phyloP scores from a whole-genome alignment of 768 basidiomycete species.

The Leccinum subtestaceum region DNA sequence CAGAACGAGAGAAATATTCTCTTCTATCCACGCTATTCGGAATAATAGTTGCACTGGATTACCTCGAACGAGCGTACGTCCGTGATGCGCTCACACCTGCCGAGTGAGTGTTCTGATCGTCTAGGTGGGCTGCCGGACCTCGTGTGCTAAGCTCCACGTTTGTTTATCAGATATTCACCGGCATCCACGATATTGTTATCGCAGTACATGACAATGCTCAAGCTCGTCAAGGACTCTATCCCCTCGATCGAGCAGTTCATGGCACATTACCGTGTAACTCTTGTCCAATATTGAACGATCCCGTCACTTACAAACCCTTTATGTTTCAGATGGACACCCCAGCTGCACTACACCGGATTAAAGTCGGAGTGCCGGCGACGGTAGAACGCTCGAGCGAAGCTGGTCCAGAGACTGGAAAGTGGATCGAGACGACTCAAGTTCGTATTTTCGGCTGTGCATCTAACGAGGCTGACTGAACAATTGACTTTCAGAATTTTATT shows the following conservation, averaged over 20 bases:
- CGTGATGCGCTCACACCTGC: constrained; percentile 87
- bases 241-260: constrained; percentile 88
- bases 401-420: constrained; percentile 90
- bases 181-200: constrained; percentile 92
- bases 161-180: constrained; percentile 89
- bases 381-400: constrained; percentile 94
- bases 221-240: constrained; percentile 88
- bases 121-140: neutral
- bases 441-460: neutral
- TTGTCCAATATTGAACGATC: neutral
- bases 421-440: constrained; percentile 92
- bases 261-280: constrained; percentile 70
- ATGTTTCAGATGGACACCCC: constrained; percentile 79
- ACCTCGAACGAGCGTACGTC: constrained; percentile 93
- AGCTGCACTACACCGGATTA: constrained; percentile 85
- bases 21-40: constrained; percentile 88
- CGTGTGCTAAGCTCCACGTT: constrained; percentile 7
- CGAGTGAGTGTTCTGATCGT: constrained; percentile 59
- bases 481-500: constrained; percentile 77
- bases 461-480: neutral
- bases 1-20: constrained; percentile 86
- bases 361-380: constrained; percentile 93
- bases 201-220: constrained; percentile 97
- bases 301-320: neutral
- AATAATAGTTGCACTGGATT: constrained; percentile 88